Base-by-base conservation (phyloP, 148 eudicot genomes). In the Rhododendron ovatum region DNA sequence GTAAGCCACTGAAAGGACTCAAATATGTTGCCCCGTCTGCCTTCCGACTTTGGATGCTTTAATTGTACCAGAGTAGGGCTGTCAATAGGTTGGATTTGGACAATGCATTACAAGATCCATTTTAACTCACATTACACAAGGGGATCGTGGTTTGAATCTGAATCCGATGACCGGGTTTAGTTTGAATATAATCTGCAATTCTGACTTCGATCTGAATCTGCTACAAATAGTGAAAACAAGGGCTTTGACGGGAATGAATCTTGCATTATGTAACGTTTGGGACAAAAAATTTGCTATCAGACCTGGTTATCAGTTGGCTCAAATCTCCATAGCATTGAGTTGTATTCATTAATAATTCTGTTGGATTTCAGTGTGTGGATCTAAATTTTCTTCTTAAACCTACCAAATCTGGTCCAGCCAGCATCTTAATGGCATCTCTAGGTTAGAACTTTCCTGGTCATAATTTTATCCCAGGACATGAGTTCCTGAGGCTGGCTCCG, bases 401-500 rank as follows among this genome's bases (percentile, higher is more conserved):
- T 67, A 80, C 69, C 69, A 33, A 20, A 18, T n/a, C 78, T 48
- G 22, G 37, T 35, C n/a, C 37, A 3, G n/a, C 39, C 8, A 3
- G 51, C 30, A 8, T 37, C 22, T 28, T 9, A 51, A 53, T 71
- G 43, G 39, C 77, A 65, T 30, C 78, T 61, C 55, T 80, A 33
- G 35, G 20, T 47, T 33, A 65, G 48, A 83, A 71, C 11, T 75
- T 73, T 69, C 83, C 17, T 83, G 28, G 57, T 57, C 10, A 41
- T 87, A 55, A 71, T 86, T 69, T 88, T 22, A 84, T 48, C 17
- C n/a, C 69, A 12, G 83, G 43, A 84, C 20, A 33, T 79, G 83
- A 43, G 37, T 55, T 47, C 12, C 15, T 67, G 78, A 63, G 28
- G 81, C 59, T 78, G 82, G 61, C 7, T 78, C 33, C 24, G 14